Base-by-base conservation (phyloP, 1,284 basidiomycete genomes). In the Ceraceosorus bombacis region DNA sequence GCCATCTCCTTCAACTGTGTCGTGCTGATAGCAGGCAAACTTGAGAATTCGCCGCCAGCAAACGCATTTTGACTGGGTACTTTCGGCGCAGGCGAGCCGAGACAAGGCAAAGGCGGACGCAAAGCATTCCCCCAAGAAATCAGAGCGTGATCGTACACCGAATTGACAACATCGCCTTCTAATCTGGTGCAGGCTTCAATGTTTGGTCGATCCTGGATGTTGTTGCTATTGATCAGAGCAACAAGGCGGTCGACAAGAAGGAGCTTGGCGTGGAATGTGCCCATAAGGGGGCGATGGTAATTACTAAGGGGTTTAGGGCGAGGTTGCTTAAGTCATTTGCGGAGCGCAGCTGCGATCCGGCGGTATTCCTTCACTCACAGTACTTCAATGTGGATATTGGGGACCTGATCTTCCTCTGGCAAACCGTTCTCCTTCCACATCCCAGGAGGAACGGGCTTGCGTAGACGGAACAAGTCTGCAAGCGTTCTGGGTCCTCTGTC, bases 201-300 rank as follows among this genome's bases (percentile, higher is more conserved):
- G 55, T 79, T 79, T 49, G 78, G 78, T 3, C 78, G 76, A 60
- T 79, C 78, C 76, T 88, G 87, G 55, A 88, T 86, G 64, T 88
- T 88, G 78, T 87, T 88, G 59, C 82, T 84, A 77, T 87, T 87
- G 66, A 89, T 79, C 58, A 88, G 78, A 0, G 85, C 87, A 39
- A 88, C 81, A 66, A 83, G 85, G 13, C 87, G 82, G 71, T 89
- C 88, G 7, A 89, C 84, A 57, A 88, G 80, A 73, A 88, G 80
- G 64, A 86, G 87, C 74, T 89, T 88, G 51, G 85, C 84, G 69
- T 89, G 88, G 78, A 89, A 89, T 0, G 87, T 89, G 40, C 86
- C 87, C 53, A 76, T 69, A 36, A 74, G 61, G 7, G 74, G 73
- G 13, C 72, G 68, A 49, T 77, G 76, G 53, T 77, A 78, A 60